Percentiles rank a stretch among this genome's conserved stretches.
Conservation (phyloP, 2,329 filamentous ascomycete species). For the Fusarium sp. region DNA sequence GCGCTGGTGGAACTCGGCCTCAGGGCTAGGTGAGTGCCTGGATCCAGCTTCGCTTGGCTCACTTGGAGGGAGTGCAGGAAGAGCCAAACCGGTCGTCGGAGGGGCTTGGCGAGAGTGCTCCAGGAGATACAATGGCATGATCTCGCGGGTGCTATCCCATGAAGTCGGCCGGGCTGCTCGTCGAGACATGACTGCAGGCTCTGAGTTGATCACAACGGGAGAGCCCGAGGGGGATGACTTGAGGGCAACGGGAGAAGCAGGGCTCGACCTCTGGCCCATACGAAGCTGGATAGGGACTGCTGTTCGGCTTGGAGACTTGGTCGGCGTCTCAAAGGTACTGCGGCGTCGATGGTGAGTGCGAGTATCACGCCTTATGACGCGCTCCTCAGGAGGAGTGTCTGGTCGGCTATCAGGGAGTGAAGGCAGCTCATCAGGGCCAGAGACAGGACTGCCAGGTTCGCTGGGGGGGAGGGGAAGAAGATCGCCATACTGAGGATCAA, state of each 20-base stretch:
- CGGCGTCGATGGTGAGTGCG: slow-evolving; percentile 61
- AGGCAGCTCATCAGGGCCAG: slow-evolving; percentile 58
- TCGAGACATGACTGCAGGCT: slow-evolving; percentile 51
- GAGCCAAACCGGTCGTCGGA: slow-evolving; percentile 50
- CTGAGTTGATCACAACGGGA: slow-evolving; percentile 49
- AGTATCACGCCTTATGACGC: slow-evolving; percentile 55
- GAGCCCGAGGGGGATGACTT: slow-evolving; percentile 55
- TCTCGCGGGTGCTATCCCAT: slow-evolving; percentile 75
- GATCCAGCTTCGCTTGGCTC: slow-evolving; percentile 57
- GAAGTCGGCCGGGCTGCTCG: slow-evolving; percentile 65
- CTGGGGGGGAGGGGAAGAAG: slow-evolving; percentile 74
- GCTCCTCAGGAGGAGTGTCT: slow-evolving; percentile 65
- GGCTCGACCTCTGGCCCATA: slow-evolving; percentile 60
- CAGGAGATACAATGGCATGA: slow-evolving; percentile 85
- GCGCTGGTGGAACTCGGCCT: slow-evolving; percentile 43
- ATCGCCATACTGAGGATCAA: slow-evolving; percentile 75
- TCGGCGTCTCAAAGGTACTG: slow-evolving; percentile 61
- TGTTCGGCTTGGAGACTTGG: slow-evolving; percentile 67
- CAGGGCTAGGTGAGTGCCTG: slow-evolving; percentile 51
- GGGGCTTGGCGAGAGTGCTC: slow-evolving; percentile 67
- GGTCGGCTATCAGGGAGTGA: slow-evolving; percentile 71
- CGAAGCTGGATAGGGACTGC: slow-evolving; percentile 69
- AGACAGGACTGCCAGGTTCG: slow-evolving; percentile 62
- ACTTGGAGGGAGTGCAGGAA: slow-evolving; percentile 65
- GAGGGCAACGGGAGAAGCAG: slow-evolving; percentile 56